A percentile compares a stretch with the other conserved stretches of the same genome.
Conservation (phyloP, 73 alveolate genomes). For the Paramecium sonneborni region DNA sequence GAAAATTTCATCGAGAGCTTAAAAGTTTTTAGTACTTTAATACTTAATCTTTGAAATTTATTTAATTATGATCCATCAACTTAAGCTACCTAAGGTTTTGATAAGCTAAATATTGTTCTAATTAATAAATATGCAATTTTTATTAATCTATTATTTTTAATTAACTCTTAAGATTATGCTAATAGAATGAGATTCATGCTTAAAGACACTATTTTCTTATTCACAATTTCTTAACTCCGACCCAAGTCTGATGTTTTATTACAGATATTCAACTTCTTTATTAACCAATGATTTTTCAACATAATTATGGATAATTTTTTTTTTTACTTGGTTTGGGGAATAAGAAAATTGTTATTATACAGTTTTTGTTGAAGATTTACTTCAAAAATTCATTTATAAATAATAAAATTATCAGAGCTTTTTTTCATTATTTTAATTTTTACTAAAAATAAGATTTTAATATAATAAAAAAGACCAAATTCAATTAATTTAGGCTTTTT, state of each 20-base stretch:
- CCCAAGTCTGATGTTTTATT: not conserved
- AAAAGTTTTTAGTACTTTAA: not conserved
- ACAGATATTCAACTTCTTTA: not conserved
- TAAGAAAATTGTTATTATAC: not conserved
- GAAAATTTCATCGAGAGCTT: not conserved
- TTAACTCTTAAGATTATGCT: not conserved
- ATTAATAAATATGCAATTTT: not conserved
- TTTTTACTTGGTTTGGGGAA: not conserved
- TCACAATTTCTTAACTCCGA: not conserved
- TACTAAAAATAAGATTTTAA: no score
- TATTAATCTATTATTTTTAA: not conserved
- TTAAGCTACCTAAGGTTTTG: not conserved
- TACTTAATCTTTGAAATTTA: not conserved
- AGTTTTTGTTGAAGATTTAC: not conserved
- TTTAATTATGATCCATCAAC: not conserved
- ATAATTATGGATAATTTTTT: not conserved
- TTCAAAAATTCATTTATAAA: not conserved
- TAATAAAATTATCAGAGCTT: not conserved
- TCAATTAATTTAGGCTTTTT: no score
- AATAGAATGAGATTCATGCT: not conserved
- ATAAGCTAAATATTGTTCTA: not conserved
- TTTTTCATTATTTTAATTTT: no score
- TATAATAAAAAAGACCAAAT: no score
- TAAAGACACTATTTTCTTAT: not conserved
- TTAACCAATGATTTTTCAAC: not conserved